Percentiles rank a stretch among this genome's conserved stretches.
Conservation (phyloP, 495 filamentous ascomycete species). For the Stereocaulon alpinum region DNA sequence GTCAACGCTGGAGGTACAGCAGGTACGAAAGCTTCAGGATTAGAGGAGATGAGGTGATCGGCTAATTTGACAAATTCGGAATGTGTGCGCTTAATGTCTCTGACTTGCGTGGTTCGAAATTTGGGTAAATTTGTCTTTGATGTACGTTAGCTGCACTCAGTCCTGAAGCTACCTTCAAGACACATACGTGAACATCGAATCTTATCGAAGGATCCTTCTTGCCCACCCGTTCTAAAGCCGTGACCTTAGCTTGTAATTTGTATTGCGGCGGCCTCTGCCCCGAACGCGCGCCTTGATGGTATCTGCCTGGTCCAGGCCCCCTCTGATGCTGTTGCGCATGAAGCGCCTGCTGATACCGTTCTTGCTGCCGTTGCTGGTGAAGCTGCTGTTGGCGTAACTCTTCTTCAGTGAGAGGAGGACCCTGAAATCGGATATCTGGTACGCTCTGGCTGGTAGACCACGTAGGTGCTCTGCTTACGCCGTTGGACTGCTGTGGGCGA, state of each 20-base stretch:
- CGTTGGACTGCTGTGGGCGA: slow-evolving; percentile 8
- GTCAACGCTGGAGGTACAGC: slow-evolving; percentile 85
- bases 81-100: slow-evolving; percentile 90
- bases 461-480: slow-evolving; percentile 3
- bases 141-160: background rate
- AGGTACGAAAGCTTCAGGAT: slow-evolving; percentile 96
- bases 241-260: slow-evolving; percentile 88
- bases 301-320: slow-evolving; percentile 33
- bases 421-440: slow-evolving; percentile 23
- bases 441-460: slow-evolving; percentile 6
- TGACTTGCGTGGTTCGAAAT: slow-evolving; percentile 95
- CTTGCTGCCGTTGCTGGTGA: slow-evolving; percentile 33
- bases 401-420: slow-evolving; percentile 31
- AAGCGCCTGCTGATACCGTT: slow-evolving; percentile 33
- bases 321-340: slow-evolving; percentile 30
- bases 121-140: slow-evolving; percentile 89
- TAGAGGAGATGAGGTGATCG: slow-evolving; percentile 87
- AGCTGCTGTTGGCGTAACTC: slow-evolving; percentile 32
- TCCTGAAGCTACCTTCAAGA: slow-evolving; percentile 13
- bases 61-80: slow-evolving; percentile 92
- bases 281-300: slow-evolving; percentile 36
- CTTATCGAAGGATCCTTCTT: slow-evolving; percentile 90
- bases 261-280: slow-evolving; percentile 49
- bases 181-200: slow-evolving; percentile 91
- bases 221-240: slow-evolving; percentile 80